Conservation (phyloP, 2,329 filamentous ascomycete species). For the Cryphonectria parasitica region DNA sequence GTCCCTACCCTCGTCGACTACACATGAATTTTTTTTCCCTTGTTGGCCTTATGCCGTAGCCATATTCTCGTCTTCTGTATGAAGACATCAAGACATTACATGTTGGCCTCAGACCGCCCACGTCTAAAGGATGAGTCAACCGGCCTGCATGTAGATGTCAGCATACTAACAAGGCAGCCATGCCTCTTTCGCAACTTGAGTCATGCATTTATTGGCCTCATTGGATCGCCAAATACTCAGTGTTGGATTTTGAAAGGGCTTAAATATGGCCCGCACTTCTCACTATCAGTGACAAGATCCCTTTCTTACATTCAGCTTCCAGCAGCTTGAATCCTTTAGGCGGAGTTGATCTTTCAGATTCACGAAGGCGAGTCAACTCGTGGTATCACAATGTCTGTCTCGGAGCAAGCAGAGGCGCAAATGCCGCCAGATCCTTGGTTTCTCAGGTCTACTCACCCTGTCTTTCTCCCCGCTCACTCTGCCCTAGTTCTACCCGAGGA, state of each 20-base stretch:
- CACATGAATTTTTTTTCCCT: background rate
- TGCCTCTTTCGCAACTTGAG: conserved; percentile 2
- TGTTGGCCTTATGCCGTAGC: background rate
- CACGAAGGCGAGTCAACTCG: background rate
- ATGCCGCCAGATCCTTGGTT: conserved; percentile 40
- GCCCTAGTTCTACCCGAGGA: conserved; percentile 39
- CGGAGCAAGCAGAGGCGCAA: background rate
- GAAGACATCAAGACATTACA: background rate
- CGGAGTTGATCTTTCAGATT: no score
- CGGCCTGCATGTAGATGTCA: background rate
- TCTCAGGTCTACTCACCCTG: conserved; percentile 43
- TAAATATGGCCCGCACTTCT: background rate
- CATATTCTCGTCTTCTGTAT: background rate
- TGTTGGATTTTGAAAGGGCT: background rate
- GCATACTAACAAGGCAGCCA: conserved; percentile 15
- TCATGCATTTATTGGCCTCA: background rate
- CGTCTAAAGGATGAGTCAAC: conserved; percentile 11
- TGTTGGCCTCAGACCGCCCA: conserved; percentile 4
- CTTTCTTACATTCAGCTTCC: background rate
- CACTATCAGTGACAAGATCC: background rate
- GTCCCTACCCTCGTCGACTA: background rate
- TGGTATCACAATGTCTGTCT: conserved; percentile 12
- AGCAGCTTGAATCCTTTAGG: background rate
- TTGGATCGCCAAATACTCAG: no score
- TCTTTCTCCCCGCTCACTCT: conserved; percentile 43